Evolutionary conservation across 1,139 yeast species (phyloP), one percentile per base, ranked within the genome.

Genomic region (Blastobotrys raffinosifermentans): DNA sequence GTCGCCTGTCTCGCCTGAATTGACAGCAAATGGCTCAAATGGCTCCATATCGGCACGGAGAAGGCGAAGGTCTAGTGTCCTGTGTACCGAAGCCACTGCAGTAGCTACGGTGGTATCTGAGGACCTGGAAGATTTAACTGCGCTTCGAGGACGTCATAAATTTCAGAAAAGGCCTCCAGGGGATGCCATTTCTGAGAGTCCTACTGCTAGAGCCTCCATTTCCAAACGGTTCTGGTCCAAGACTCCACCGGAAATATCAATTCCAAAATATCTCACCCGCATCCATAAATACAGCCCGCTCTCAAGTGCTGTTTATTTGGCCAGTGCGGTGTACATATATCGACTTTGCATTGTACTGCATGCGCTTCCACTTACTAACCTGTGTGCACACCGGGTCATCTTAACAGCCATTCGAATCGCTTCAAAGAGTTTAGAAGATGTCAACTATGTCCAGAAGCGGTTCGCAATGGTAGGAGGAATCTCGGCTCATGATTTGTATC

Each of bases 381-480:
- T 58, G 7, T 69, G 73, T 35, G 67, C 65, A 2, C 77, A 74
- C 52, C 58, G 80, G 17, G 45, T 75, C 14, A 56, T 72, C 10
- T 62, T 73, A 22, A 73, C 78, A 0, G 61, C 72, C 2, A 53
- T 74, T 10, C 56, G 80, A 11, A 53, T 75, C 0, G 70, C 78
- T 4, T 64, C 74, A 26, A 75, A 75, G 49, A 57, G 66, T 3
- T 49, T 72, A 3, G 80, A 75, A 48, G 81, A 75, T 49, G 60
- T 68, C 27, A 66, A 65, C 32, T 73, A 72, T 47, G 65, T 70
- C 3, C 77, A 73, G 50, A 59, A 58, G 31, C 67, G 73, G 39
- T 70, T 69, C 43, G 72, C 78, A 19, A 69, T 69, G 38, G 75
- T 73, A 3, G 74, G 74, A 10, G 80, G 80, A 2, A 60, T 75